Evolutionary conservation across 2,329 filamentous ascomycete genomes (phyloP).

Genomic region (Cercospora sp.): DNA sequence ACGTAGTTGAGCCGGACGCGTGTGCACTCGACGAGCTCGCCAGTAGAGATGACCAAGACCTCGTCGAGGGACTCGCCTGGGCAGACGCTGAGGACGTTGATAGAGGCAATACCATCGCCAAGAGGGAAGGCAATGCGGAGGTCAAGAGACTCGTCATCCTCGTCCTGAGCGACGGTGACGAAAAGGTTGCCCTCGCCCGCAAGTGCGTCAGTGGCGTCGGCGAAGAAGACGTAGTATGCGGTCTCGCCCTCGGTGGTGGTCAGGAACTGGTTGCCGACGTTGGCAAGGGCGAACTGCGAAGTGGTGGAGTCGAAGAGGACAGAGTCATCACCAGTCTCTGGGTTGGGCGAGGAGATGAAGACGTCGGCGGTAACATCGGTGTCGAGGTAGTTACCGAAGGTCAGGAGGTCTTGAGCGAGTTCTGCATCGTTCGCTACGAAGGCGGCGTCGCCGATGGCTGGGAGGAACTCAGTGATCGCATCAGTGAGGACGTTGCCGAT

Average conservation of each 20-base stretch:
- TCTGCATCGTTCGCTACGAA: background rate
- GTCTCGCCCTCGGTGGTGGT: background rate
- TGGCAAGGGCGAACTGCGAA: background rate
- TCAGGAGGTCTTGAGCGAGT: background rate
- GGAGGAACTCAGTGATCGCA: background rate
- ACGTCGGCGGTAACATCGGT: background rate
- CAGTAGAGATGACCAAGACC: background rate
- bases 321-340: background rate
- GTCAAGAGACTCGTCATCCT: background rate
- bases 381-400: background rate
- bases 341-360: background rate
- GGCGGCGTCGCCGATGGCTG: background rate
- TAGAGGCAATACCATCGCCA: background rate
- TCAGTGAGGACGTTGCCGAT: background rate
- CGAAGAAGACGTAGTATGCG: constrained; percentile 3
- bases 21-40: background rate
- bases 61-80: background rate
- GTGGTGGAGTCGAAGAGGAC: background rate
- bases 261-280: background rate
- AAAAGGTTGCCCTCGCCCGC: background rate
- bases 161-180: background rate
- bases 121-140: background rate
- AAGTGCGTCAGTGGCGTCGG: background rate
- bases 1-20: background rate
- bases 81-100: background rate